Percentiles rank a stretch among this genome's conserved stretches.
Evolutionary conservation across 106 monocot genomes (phyloP).

Genomic region (Dendrobium officinale): DNA sequence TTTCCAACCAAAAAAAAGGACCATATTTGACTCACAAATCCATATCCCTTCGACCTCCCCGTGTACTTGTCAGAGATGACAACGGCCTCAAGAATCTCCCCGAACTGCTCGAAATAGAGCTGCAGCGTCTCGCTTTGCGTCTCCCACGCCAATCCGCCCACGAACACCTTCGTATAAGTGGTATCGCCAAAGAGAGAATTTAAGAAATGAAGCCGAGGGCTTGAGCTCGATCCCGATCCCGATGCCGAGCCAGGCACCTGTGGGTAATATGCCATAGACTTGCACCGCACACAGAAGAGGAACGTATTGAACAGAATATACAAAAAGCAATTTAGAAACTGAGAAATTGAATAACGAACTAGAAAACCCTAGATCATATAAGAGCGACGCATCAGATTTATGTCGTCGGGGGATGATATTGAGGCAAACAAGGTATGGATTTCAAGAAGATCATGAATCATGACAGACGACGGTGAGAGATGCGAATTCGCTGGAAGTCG

Average conservation of each 20-base stretch:
- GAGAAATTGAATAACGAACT: too few species aligned
- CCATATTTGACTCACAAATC: constrained; percentile 17
- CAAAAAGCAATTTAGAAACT: too few species aligned
- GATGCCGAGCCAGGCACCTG: constrained; percentile 35
- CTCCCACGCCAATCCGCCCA: constrained; percentile 83
- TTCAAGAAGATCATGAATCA: too few species aligned
- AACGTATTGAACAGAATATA: too few species aligned
- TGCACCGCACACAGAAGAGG: neutral
- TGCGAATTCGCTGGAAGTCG: too few species aligned
- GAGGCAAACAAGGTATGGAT: too few species aligned
- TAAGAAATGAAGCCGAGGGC: constrained; percentile 39
- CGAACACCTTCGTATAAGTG: constrained; percentile 76
- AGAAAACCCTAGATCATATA: too few species aligned
- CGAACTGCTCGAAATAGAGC: constrained; percentile 62
- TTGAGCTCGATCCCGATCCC: constrained; percentile 26
- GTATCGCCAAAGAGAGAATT: constrained; percentile 72
- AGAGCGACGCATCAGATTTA: too few species aligned
- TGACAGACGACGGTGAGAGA: too few species aligned
- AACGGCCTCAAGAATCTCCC: constrained; percentile 84
- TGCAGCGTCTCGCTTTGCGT: constrained; percentile 62
- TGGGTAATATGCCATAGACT: constrained; percentile 45
- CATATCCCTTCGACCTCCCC: constrained; percentile 81
- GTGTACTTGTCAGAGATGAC: constrained; percentile 73
- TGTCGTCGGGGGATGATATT: too few species aligned
- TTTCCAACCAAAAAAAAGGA: neutral